A percentile compares a stretch with the other conserved stretches of the same genome.
These are phyloP conservation scores for Neocatenulostroma microsporum DNA, from an alignment of 2,329 filamentous ascomycete species.

Conservation along the genomic window DNA sequence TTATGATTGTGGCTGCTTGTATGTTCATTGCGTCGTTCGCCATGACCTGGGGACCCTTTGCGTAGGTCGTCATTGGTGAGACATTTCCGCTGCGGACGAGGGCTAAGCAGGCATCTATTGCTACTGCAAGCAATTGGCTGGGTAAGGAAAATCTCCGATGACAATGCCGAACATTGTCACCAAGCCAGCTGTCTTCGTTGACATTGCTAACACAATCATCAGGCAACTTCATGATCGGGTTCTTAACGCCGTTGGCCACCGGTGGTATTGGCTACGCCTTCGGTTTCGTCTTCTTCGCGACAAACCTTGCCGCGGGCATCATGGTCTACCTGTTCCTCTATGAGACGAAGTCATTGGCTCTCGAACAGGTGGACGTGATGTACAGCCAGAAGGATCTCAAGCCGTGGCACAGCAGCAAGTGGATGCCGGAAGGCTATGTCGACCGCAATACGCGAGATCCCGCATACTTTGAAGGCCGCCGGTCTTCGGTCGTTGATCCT, in stretches of 20 bases:
- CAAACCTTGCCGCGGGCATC: conserved; percentile 25
- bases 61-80: conserved; percentile 40
- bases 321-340: conserved; percentile 33
- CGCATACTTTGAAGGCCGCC: conserved; percentile 3
- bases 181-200: background rate
- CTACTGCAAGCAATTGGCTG: conserved; percentile 36
- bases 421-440: conserved; percentile 28
- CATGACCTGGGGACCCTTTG: conserved; percentile 56
- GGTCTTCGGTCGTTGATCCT: background rate
- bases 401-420: conserved; percentile 27
- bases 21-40: conserved; percentile 70
- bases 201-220: background rate
- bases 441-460: conserved; percentile 25
- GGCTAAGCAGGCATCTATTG: conserved; percentile 20
- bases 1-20: conserved; percentile 65
- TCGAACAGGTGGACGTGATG: conserved; percentile 35
- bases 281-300: conserved; percentile 32
- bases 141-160: background rate
- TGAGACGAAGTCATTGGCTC: conserved; percentile 29
- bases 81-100: conserved; percentile 19
- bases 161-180: too few relatives aligned
- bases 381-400: conserved; percentile 26
- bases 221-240: conserved; percentile 33
- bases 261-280: conserved; percentile 31
- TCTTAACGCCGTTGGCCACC: conserved; percentile 31